Evolutionary conservation across 2,329 filamentous ascomycete species (phyloP), one percentile per base, ranked within the genome.

Genomic region (Diaporthe capsici): DNA sequence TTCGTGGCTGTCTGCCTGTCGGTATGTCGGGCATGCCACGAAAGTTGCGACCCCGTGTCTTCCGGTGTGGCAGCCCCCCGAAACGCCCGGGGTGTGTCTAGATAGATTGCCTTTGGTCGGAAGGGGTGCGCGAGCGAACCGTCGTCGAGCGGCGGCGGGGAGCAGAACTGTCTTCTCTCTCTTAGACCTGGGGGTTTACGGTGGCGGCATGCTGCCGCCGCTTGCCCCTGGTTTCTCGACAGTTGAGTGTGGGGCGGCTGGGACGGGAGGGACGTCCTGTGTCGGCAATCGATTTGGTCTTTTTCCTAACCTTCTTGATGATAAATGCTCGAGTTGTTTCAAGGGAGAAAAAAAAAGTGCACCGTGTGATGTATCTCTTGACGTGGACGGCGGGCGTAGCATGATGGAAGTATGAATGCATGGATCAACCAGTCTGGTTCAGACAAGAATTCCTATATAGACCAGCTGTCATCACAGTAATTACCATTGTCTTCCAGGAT

Each of bases 111-210:
- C 55, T 60, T 34, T 39, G 22, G n/a, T 15, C 39, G 17, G 44
- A 61, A 39, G 44, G 47, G 42, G 51, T 25, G 34, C 39, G 28
- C 39, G 39, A n/a, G 73, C 42, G 39, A 60, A 42, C 63, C 39
- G 71, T 25, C 44, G 71, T 34, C 20, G 57, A 63, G 12, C 44
- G 44, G 37, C 71, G 53, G 42, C 49, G 72, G 47, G 25, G 79
- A 78, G 79, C 80, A 86, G 88, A 86, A 85, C 90, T 92, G 90
- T 92, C 90, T 92, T 92, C 90, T 92, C 90, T 91, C 72, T 76
- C 88, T 90, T 87, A 89, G 88, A 87, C 83, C 83, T 75, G 49
- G 53, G 44, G 57, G 67, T 58, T 47, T 6, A 49, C 39, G 39
- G 39, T 49, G 60, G n/a, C 22, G 61, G 61, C 61, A 17, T 39